Percentiles rank a stretch among this genome's conserved stretches.
These are phyloP conservation scores for Alternaria brassicae DNA, from an alignment of 2,329 filamentous ascomycete species.

Conservation along the genomic window DNA sequence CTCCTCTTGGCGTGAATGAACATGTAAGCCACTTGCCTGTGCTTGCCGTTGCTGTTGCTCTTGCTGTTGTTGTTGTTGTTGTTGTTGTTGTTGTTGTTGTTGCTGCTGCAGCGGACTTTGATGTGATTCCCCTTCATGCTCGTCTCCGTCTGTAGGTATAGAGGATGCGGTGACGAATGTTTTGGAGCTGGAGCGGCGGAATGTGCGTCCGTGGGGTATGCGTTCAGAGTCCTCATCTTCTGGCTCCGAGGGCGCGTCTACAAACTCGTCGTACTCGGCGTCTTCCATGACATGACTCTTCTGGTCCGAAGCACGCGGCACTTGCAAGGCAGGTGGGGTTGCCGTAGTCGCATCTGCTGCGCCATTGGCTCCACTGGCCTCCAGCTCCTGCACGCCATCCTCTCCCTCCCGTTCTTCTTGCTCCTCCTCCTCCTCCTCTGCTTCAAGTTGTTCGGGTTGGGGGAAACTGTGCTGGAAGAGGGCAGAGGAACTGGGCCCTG, in stretches of 20 bases:
- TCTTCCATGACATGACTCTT: constrained; percentile 27
- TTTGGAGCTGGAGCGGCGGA: constrained; percentile 40
- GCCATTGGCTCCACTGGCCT: constrained; percentile 22
- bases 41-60: constrained; percentile 24
- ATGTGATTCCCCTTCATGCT: constrained; percentile 9
- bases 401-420: constrained; percentile 41
- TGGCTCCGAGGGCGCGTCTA: constrained; percentile 45
- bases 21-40: constrained; percentile 43
- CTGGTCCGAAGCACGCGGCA: constrained; percentile 39
- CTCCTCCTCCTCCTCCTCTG: constrained; percentile 41
- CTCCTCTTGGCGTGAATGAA: constrained; percentile 29
- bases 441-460: constrained; percentile 49
- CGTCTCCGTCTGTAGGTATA: constrained; percentile 17
- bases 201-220: constrained; percentile 16
- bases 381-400: constrained; percentile 19
- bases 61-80: constrained; percentile 19
- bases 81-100: constrained; percentile 27
- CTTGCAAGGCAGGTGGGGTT: constrained; percentile 37
- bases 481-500: constrained; percentile 50
- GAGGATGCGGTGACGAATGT: constrained; percentile 46
- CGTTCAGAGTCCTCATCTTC: constrained; percentile 33
- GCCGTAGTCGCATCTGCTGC: constrained; percentile 26
- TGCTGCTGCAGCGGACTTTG: constrained; percentile 9
- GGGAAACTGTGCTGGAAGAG: constrained; percentile 53
- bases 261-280: constrained; percentile 17